Percentiles rank a stretch among this genome's conserved stretches.
Evolutionary conservation across 495 filamentous ascomycete species (phyloP).

Genomic region (Xylaria flabelliformis): DNA sequence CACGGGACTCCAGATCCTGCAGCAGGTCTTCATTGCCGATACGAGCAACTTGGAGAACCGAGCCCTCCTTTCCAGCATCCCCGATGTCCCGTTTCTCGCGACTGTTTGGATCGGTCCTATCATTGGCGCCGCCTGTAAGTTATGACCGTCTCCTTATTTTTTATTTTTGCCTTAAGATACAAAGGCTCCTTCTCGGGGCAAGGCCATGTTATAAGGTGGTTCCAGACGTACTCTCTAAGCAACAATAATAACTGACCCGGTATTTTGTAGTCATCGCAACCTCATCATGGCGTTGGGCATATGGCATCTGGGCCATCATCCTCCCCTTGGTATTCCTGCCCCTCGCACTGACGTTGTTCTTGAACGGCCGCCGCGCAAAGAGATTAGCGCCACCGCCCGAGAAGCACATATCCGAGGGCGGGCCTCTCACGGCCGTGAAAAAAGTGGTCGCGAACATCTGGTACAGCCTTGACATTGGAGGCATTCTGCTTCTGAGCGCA

Average conservation of each 20-base stretch:
- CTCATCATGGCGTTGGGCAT: conserved; percentile 67
- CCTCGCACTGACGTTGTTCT: conserved; percentile 57
- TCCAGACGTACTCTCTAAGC: not conserved
- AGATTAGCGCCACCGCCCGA: conserved; percentile 44
- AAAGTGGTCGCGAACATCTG: conserved; percentile 52
- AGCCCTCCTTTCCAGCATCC: conserved; percentile 65
- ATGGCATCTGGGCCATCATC: conserved; percentile 65
- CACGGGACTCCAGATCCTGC: conserved; percentile 62
- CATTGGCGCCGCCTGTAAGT: conserved; percentile 43
- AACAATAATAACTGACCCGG: not conserved
- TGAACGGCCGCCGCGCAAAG: conserved; percentile 61
- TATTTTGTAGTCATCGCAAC: conserved; percentile 43
- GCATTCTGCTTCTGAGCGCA: conserved; percentile 61
- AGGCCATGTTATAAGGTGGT: not conserved
- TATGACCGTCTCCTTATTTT: not conserved
- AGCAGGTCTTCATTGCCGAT: conserved; percentile 70
- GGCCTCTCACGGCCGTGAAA: conserved; percentile 38
- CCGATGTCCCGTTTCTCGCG: conserved; percentile 65
- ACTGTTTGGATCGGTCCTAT: conserved; percentile 61
- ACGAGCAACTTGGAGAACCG: conserved; percentile 68
- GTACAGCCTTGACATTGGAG: conserved; percentile 65
- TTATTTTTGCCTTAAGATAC: not conserved
- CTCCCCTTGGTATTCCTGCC: conserved; percentile 60
- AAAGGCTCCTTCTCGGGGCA: not conserved
- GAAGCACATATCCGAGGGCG: conserved; percentile 34